Evolutionary conservation across 2,329 filamentous ascomycete genomes (phyloP).

Genomic region (Trichothecium sympodiale): DNA sequence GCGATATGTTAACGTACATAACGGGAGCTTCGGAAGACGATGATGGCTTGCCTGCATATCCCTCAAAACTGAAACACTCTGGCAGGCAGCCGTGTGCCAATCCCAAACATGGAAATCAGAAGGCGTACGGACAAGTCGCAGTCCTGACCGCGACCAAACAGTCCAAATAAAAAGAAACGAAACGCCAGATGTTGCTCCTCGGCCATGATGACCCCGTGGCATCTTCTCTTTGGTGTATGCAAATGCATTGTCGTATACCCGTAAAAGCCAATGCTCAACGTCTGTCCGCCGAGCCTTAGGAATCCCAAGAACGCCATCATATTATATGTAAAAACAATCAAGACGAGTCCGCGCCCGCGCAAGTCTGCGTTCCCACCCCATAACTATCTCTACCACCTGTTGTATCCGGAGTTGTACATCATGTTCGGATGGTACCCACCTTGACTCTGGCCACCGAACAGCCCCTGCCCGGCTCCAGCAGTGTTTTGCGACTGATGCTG

Average conservation of each 20-base stretch:
- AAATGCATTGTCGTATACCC: neutral
- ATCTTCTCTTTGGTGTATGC: neutral
- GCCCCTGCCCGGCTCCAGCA: constrained; percentile 75
- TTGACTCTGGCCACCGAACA: constrained; percentile 82
- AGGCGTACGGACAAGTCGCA: no score
- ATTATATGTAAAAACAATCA: constrained; percentile 2
- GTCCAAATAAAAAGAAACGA: neutral
- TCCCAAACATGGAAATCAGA: neutral
- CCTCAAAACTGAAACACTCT: constrained; percentile 7
- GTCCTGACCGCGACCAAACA: no score
- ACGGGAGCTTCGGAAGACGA: constrained; percentile 50
- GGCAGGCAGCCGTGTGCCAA: neutral
- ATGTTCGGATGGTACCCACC: constrained; percentile 87
- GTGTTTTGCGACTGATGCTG: constrained; percentile 77
- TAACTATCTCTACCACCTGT: constrained; percentile 8
- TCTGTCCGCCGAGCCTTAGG: neutral
- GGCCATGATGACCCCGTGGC: neutral
- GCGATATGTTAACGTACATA: constrained; percentile 54
- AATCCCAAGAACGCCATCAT: constrained; percentile 2
- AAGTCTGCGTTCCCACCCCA: constrained; percentile 4
- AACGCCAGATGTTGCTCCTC: neutral
- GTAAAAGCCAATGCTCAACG: neutral
- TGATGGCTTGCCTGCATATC: constrained; percentile 55
- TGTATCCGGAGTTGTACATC: constrained; percentile 57
- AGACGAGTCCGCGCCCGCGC: neutral